Base-by-base conservation (phyloP, 129 eudicot species). In the Pseudognaphalium luteoalbum region DNA sequence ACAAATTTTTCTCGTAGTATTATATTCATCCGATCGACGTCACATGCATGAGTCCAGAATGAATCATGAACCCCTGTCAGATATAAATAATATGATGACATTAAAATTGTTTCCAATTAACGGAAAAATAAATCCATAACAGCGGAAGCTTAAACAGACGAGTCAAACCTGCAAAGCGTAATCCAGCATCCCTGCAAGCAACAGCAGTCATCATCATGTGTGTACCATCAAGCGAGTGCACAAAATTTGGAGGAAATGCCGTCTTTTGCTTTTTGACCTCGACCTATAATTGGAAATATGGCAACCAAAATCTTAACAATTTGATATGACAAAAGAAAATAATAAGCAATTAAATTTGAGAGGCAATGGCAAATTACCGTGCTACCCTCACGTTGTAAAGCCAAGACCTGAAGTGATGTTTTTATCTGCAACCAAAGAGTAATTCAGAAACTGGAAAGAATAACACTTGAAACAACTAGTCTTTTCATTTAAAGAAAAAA, bases 161-260 rank as follows among this genome's bases (percentile, higher is more conserved):
- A 64, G 30, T 63, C 78, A 78, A 72, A 93, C 98, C 98, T 82
- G 98, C 98, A 81, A 93, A 93, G 51, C 83, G 87, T 68, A 93
- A 76, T 39, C 97, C 98, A 82, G 97, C 97, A 81, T 88, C 93
- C 63, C 98, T 85, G 80, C 98, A 93, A 67, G 98, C 97, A 64
- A 93, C 71, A 14, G 98, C 98, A 60, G 98, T 93, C 98, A 93
- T 91, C 98, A 93, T 93, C 98, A 93, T 91, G 80, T 91, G 98
- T 29, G 98, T 80, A 71, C 98, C 89, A 42, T 93, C 98, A 78
- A 93, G 88, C 12, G 98, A 93, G 84, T 93, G 98, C 64, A 93
- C 97, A 86, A 90, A 93, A 66, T 93, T 93, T 25, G 97, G 98
- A 73, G 98, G 98, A 71, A 93, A 93, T 20, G 98, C 97, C 19